phyloP scores from a whole-genome alignment of 1,139 yeast genomes.

The Petasospora rhodanensis region DNA sequence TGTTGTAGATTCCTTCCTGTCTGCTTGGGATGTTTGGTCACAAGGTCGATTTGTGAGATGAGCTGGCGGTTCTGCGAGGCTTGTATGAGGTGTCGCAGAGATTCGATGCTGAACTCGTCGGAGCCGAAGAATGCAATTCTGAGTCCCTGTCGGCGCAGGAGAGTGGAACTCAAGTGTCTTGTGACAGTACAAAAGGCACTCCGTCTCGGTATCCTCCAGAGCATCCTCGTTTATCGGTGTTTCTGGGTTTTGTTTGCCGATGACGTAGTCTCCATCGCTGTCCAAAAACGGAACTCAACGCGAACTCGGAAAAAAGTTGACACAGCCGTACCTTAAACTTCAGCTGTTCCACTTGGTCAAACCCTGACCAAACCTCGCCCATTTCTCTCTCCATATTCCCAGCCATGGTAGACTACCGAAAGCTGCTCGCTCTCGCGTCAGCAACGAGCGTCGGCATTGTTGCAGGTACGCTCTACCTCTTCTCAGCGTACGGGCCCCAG shows the following conservation, averaged over 20 bases:
- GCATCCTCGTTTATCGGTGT: too few species aligned
- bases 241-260: too few species aligned
- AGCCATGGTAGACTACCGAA: too few species aligned
- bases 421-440: slow-evolving; percentile 31
- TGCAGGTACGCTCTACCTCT: slow-evolving; percentile 38
- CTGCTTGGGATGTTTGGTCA: slow-evolving; percentile 63
- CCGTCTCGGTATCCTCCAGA: too few species aligned
- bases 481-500: slow-evolving; percentile 58
- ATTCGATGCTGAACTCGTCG: slow-evolving; percentile 64
- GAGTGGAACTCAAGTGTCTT: neutral
- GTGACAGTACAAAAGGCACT: too few species aligned
- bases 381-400: too few species aligned
- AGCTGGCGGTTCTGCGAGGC: slow-evolving; percentile 30
- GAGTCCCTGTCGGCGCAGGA: slow-evolving; percentile 2
- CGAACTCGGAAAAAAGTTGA: too few species aligned
- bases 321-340: too few species aligned
- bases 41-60: slow-evolving; percentile 50
- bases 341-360: too few species aligned
- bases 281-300: too few species aligned
- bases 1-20: slow-evolving; percentile 61
- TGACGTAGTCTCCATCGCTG: too few species aligned
- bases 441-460: slow-evolving; percentile 48
- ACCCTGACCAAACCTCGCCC: too few species aligned
- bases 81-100: slow-evolving; percentile 44
- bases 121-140: slow-evolving; percentile 63